Percentiles rank a stretch among this genome's conserved stretches.
Evolutionary conservation across 306 rosid genomes (phyloP).

Genomic region (Mimosa pudica): DNA sequence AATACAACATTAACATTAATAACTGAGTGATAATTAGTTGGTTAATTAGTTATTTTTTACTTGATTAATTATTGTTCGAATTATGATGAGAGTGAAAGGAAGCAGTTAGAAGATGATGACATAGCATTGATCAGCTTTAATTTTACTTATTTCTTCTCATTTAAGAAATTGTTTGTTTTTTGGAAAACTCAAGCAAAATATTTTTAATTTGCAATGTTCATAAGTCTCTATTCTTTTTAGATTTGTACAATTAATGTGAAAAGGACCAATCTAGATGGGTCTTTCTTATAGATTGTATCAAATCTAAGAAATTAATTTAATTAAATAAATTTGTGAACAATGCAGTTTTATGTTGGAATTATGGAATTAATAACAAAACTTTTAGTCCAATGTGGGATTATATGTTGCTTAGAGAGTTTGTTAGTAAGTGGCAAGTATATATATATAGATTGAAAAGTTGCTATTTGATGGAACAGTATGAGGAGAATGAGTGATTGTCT

Average conservation of each 20-base stretch:
- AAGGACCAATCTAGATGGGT: not conserved
- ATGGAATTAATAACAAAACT: not conserved
- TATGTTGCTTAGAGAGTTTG: not conserved
- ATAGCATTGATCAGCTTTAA: not conserved
- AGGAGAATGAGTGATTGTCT: not conserved
- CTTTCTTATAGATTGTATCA: not conserved
- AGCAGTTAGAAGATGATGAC: not conserved
- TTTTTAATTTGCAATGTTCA: not conserved
- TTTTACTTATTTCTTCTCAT: not conserved
- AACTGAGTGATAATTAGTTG: conserved; percentile 5
- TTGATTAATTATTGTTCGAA: conserved; percentile 11
- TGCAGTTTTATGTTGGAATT: not conserved
- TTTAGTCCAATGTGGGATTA: not conserved
- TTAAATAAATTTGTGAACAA: not conserved
- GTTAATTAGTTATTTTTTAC: conserved; percentile 20
- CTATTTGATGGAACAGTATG: conserved; percentile 31
- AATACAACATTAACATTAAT: conserved; percentile 1
- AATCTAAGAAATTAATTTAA: not conserved
- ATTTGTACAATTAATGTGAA: not conserved
- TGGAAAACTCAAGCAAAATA: not conserved
- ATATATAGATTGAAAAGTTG: not conserved
- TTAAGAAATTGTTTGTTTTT: not conserved
- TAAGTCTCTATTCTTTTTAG: not conserved
- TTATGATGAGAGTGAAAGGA: not conserved
- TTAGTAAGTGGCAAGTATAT: not conserved